These are phyloP conservation scores for Vaccinium corymbosum DNA, from an alignment of 148 eudicot genomes.

Conservation along the genomic window DNA sequence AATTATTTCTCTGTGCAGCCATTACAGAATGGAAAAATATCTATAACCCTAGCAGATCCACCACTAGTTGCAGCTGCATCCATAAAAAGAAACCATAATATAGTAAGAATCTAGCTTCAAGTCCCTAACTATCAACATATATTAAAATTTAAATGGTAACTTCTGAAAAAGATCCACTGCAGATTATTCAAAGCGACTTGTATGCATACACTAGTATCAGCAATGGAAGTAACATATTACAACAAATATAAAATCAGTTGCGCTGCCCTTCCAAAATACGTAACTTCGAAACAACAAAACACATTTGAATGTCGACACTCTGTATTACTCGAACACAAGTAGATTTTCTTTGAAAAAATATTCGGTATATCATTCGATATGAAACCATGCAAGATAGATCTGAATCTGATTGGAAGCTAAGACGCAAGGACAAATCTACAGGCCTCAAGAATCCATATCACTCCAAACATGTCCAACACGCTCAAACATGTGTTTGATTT, in stretches of 20 bases:
- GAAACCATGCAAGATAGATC: constrained; percentile 7
- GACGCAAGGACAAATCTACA: neutral
- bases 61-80: constrained; percentile 10
- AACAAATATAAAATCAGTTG: neutral
- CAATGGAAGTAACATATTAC: neutral
- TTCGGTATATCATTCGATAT: neutral
- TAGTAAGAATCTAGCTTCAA: neutral
- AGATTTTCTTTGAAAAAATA: neutral
- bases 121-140: neutral
- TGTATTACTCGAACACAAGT: neutral
- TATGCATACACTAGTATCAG: neutral
- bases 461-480: neutral
- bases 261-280: neutral
- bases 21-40: constrained; percentile 20
- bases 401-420: neutral
- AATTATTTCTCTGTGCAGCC: constrained; percentile 64
- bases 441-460: neutral
- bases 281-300: neutral
- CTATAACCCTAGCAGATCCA: neutral
- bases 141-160: neutral
- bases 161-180: neutral
- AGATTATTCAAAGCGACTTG: neutral
- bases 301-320: neutral
- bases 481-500: neutral
- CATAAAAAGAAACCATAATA: neutral